Percentiles rank a stretch among this genome's conserved stretches.
These are phyloP conservation scores for Glycine latifolia DNA, from an alignment of 306 rosid species.

Conservation along the genomic window DNA sequence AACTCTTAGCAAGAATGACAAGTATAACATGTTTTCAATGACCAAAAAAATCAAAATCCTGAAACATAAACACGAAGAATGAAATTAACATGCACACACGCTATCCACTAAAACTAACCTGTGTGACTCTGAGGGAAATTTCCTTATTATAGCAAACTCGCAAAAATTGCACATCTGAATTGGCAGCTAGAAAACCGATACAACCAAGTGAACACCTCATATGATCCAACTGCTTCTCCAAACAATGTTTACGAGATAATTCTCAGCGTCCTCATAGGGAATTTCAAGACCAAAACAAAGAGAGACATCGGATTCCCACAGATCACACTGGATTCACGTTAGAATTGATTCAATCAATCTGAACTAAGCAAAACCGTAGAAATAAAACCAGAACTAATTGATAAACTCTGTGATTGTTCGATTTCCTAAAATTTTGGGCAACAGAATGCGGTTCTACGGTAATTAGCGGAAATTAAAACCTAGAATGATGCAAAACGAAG, in stretches of 20 bases:
- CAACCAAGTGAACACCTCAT: slow-evolving; percentile 63
- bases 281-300: background rate
- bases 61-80: slow-evolving; percentile 34
- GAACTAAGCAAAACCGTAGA: slow-evolving; percentile 34
- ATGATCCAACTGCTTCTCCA: slow-evolving; percentile 63
- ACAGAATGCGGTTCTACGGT: slow-evolving; percentile 35
- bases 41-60: background rate
- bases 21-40: no score
- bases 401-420: slow-evolving; percentile 6
- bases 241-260: slow-evolving; percentile 40
- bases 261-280: slow-evolving; percentile 45
- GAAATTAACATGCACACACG: slow-evolving; percentile 23
- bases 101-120: slow-evolving; percentile 48
- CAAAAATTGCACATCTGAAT: slow-evolving; percentile 60
- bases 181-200: slow-evolving; percentile 54
- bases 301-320: slow-evolving; percentile 41
- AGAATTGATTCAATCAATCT: slow-evolving; percentile 38
- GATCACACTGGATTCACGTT: slow-evolving; percentile 42
- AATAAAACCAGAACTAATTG: slow-evolving; percentile 30
- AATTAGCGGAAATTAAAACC: slow-evolving; percentile 41
- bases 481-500: slow-evolving; percentile 34
- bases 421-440: slow-evolving; percentile 4
- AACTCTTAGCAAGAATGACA: no score
- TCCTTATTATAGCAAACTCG: slow-evolving; percentile 50
- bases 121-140: slow-evolving; percentile 45